Conservation (phyloP, 2,329 filamentous ascomycete genomes). For the Chrysosporium keratinophilum region DNA sequence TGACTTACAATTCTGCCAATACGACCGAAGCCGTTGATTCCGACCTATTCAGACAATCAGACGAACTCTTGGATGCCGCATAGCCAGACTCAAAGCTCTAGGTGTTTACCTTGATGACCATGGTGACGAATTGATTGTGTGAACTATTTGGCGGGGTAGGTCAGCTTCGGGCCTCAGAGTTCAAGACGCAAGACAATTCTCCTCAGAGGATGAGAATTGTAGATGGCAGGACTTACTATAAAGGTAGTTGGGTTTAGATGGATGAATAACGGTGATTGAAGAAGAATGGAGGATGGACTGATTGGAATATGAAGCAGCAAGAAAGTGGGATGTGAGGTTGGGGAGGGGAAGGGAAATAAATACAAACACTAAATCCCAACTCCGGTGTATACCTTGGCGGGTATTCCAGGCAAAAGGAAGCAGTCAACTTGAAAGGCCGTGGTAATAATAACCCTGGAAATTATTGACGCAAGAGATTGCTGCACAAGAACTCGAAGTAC, state of each 20-base stretch:
- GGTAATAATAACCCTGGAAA: constrained; percentile 9
- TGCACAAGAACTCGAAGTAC: background rate
- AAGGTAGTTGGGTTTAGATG: background rate
- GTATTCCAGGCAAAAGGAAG: constrained; percentile 9
- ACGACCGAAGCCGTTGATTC: constrained; percentile 99
- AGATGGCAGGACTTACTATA: background rate
- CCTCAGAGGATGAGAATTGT: background rate
- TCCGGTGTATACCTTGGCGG: constrained; percentile 7
- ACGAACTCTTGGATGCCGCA: background rate
- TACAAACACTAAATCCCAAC: constrained; percentile 12
- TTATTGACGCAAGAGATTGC: constrained; percentile 7
- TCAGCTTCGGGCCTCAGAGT: background rate
- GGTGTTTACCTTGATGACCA: constrained; percentile 19
- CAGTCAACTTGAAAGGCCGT: constrained; percentile 1
- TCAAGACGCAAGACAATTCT: background rate
- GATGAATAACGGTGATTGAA: background rate
- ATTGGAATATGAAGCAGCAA: constrained; percentile 2
- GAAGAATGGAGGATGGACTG: constrained; percentile 1
- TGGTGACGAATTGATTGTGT: constrained; percentile 13
- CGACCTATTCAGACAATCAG: constrained; percentile 57
- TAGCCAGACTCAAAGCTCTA: constrained; percentile 16
- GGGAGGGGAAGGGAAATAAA: constrained; percentile 14
- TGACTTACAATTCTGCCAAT: constrained; percentile 77
- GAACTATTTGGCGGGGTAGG: constrained; percentile 11
- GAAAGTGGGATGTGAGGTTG: constrained; percentile 6